Evolutionary conservation across 805 yeast species (phyloP).

Genomic region (Kazachstania martiniae): DNA sequence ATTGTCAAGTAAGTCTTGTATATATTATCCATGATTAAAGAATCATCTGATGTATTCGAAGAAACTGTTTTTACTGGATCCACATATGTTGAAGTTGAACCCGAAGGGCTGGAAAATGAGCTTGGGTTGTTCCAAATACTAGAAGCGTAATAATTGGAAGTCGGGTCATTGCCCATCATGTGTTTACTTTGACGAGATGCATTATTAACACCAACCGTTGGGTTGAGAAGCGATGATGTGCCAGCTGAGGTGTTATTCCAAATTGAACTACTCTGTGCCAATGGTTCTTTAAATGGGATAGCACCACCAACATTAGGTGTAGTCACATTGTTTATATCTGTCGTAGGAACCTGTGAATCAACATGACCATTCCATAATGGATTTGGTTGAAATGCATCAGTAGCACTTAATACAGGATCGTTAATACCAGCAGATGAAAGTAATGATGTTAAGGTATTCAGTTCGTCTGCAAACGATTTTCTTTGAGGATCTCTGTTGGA

Average conservation of each 20-base stretch:
- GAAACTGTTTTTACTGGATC: no score
- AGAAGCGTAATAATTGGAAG: constrained; percentile 2
- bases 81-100: no score
- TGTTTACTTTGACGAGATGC: no score
- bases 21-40: constrained; percentile 7
- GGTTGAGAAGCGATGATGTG: no score
- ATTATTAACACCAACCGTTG: background rate
- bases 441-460: constrained; percentile 19
- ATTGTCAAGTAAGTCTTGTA: constrained; percentile 9
- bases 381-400: no score
- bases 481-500: constrained; percentile 7
- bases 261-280: no score
- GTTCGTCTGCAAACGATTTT: constrained; percentile 17
- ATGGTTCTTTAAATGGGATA: background rate
- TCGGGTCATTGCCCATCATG: no score
- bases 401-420: constrained; percentile 4
- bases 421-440: constrained; percentile 18
- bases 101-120: no score
- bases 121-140: no score
- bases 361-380: constrained; percentile 13
- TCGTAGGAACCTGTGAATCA: constrained; percentile 1
- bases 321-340: constrained; percentile 1
- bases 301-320: background rate
- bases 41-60: constrained; percentile 2
- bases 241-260: constrained; percentile 14